Evolutionary conservation across 805 yeast species (phyloP), one percentile per base, ranked within the genome.

Genomic region (Zygoascus tannicola): DNA sequence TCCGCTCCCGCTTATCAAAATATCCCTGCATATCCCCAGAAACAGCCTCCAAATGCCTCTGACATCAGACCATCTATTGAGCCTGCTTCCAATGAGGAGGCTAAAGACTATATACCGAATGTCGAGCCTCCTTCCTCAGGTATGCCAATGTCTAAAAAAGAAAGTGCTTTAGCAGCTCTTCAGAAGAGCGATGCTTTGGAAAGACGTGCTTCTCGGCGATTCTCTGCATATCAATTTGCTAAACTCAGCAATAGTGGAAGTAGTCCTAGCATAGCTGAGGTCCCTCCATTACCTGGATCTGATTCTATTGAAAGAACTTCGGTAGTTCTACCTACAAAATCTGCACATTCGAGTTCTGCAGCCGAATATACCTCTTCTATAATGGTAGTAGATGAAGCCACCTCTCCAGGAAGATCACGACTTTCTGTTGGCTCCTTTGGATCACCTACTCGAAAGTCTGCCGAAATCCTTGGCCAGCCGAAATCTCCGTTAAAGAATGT

Each of bases 181-280:
- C 95, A 90, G 56, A 78, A 80, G 38, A 85, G 88, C 2, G 85
- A 84, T 39, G 81, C 85, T 2, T 67, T 92, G 26, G 94, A 82
- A 66, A 74, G 99, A 52, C 74, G 96, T 49, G 99, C 97, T 0
- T 88, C 97, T 0, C 81, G 90, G 53, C 69, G 98, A 44, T 90
- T 82, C 58, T 86, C 96, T 4, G 96, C 97, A 0, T 90, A 88
- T 49, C 97, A 90, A 56, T 80, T 81, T 63, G 85, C 94, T 1
- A 84, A 82, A 55, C 69, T 84, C 8, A 68, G 85, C 0, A 76
- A 73, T 48, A 56, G 44, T 44, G 52, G 46, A 7, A 54, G 63
- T 14, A 35, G 46, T 5, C 46, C 41, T 10, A 50, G 46, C 3
- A 54, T 55, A 7, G 7, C 30, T 12, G 58, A 55, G 10, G 22